Conservation (phyloP, 768 basidiomycete species). For the Podaxis sp. region DNA sequence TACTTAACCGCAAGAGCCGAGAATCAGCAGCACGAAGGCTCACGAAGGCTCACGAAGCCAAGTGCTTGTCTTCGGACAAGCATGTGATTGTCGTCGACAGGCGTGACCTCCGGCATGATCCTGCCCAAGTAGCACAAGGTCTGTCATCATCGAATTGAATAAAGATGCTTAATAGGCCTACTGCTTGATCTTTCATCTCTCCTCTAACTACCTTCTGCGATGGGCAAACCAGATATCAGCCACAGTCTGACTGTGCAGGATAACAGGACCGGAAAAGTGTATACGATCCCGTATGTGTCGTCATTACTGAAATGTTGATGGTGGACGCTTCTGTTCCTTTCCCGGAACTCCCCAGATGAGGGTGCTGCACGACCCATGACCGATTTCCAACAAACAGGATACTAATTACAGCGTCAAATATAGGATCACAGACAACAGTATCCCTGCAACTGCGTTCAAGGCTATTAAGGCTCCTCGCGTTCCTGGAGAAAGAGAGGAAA, state of each 20-base stretch:
- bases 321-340: not conserved
- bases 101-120: not conserved
- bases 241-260: slow-evolving; percentile 68
- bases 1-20: too few relatives aligned
- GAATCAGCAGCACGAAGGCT: too few relatives aligned
- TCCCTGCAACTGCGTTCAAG: slow-evolving; percentile 83
- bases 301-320: not conserved
- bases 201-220: slow-evolving; percentile 17
- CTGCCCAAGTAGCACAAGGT: not conserved
- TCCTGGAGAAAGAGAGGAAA: slow-evolving; percentile 69
- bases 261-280: slow-evolving; percentile 82
- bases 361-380: not conserved
- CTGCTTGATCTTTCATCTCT: slow-evolving; percentile 4
- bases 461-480: slow-evolving; percentile 58
- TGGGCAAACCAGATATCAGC: slow-evolving; percentile 28
- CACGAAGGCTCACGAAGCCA: too few relatives aligned
- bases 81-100: not conserved
- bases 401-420: slow-evolving; percentile 1
- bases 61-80: not conserved
- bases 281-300: slow-evolving; percentile 65
- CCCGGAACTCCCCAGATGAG: not conserved
- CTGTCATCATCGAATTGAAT: not conserved
- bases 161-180: not conserved
- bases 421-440: slow-evolving; percentile 79
- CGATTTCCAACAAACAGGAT: not conserved